Base-by-base conservation (phyloP, 306 rosid genomes). In the Potentilla sterilis region DNA sequence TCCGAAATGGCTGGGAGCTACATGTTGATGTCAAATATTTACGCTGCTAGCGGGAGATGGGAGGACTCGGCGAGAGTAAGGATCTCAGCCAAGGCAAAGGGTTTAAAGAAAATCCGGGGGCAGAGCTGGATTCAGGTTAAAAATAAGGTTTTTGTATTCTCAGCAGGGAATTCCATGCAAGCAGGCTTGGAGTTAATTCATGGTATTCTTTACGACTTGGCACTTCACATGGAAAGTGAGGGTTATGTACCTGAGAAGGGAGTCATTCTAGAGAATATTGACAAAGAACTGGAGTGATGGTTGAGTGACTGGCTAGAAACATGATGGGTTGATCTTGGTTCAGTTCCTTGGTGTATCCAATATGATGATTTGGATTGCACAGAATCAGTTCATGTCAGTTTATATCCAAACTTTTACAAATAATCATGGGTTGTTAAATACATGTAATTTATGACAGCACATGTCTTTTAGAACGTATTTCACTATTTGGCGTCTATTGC, bases 111-210 rank as follows among this genome's bases (percentile, higher is more conserved):
- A 79, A 81, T 78, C 72, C 83, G 89, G 12, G 93, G 97, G 24
- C 89, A 82, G 79, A 94, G 98, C 81, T 91, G 90, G 96, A 91
- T 94, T 64, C 89, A 87, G 87, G 87, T 94, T 77, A 84, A 88
- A 79, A 86, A 86, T 78, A 83, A 82, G 80, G 81, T 88, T 51
- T 80, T 87, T 66, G 75, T 81, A 69, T 94, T 94, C 86, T 79
- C 86, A 41, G 92, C 98, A 47, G 90, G 89, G 77, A 84, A 83
- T 71, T 44, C 89, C 13, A 70, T 75, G 61, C 85, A 80, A 57
- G 81, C 54, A 66, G 89, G 81, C 41, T 77, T 76, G 54, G 89
- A 75, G 64, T 83, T 78, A 73, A 84, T 89, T 43, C 67, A 81
- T 72, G 76, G 38, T 64, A 82, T 88, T 76, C 91, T 93, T 73